Evolutionary conservation across 1,284 basidiomycete genomes (phyloP), one percentile per base, ranked within the genome.

Genomic region (Tetrapyrgos nigripes): DNA sequence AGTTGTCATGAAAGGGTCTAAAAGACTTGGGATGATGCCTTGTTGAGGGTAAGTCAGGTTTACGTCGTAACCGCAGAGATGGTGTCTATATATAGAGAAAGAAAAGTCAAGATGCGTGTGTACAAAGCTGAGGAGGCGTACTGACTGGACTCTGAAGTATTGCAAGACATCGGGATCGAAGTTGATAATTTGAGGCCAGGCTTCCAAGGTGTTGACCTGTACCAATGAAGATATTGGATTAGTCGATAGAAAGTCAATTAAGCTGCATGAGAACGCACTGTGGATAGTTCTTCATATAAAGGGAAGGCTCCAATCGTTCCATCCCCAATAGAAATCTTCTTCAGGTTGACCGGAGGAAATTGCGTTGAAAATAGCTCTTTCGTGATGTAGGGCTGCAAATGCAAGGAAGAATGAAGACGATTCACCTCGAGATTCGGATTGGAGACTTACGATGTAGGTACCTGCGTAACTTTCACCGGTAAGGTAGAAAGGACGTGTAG

Each of bases 391-490:
- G 89, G 86, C 87, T 89, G 55, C 10, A 29, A 33, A 48, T 46
- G 44, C 44, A 35, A 35, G 23, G 10, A 51, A 29, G 58, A 37
- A 53, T 28, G 44, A 11, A 37, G 14, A 46, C 49, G 24, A 58
- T 29, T 29, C 59, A 35, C 29, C 11, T 24, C 4, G 14, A 35
- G 52, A 17, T 40, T 35, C 23, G 28, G 21, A 43, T 44, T 3
- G 2, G 4, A 26, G 53, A 11, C 83, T 67, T 61, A 85, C 84
- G 54, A 89, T 87, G 66, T 83, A 89, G 61, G 78, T 78, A 31
- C 88, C 88, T 9, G 88, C 82, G 68, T 89, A 89, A 65, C 84
- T 87, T 70, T 89, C 88, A 1, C 88, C 88, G 2, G 82, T 83
- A 33, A 90, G 68, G 66, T 83, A 72, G 29, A 90, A 77, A 10